These are phyloP conservation scores for Dinochytrium kinnereticum DNA, from an alignment of 371 early-diverging fungal genomes.

Conservation along the genomic window DNA sequence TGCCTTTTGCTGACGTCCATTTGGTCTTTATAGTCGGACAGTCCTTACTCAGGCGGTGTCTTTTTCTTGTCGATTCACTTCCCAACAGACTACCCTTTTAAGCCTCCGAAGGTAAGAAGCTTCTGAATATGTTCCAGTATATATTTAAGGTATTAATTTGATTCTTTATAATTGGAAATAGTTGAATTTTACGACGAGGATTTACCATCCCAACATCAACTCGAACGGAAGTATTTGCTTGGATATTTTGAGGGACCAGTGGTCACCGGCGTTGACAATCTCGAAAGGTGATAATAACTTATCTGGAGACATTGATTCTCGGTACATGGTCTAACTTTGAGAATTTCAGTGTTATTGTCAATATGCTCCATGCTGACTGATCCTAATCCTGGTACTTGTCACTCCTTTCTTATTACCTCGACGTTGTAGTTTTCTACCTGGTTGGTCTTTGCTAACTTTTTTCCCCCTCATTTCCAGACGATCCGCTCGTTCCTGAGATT, in stretches of 20 bases:
- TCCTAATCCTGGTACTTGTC: slow-evolving; percentile 96
- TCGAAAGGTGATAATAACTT: slow-evolving; percentile 72
- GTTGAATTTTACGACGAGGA: slow-evolving; percentile 95
- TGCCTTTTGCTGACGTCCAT: neutral
- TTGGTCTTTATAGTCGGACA: slow-evolving; percentile 43
- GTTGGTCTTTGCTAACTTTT: too few species aligned
- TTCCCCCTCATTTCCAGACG: slow-evolving; percentile 67
- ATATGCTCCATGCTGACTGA: slow-evolving; percentile 98
- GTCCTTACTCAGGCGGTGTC: slow-evolving; percentile 78
- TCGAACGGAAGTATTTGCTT: slow-evolving; percentile 98
- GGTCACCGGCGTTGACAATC: slow-evolving; percentile 99
- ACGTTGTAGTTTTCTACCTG: neutral
- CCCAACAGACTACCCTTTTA: slow-evolving; percentile 99
- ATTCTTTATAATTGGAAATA: slow-evolving; percentile 31
- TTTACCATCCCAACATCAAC: slow-evolving; percentile 99
- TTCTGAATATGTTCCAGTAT: too few species aligned
- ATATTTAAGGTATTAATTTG: neutral
- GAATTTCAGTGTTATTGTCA: slow-evolving; percentile 81
- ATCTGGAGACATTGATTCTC: slow-evolving; percentile 5
- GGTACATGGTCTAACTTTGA: slow-evolving; percentile 12
- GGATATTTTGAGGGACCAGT: slow-evolving; percentile 98
- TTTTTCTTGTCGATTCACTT: slow-evolving; percentile 98
- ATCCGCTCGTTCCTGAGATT: slow-evolving; percentile 96
- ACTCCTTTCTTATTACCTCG: too few species aligned
- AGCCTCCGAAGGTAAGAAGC: slow-evolving; percentile 89